Base-by-base conservation (phyloP, 257 asterid genomes). In the Jaltomata sinuosa region DNA sequence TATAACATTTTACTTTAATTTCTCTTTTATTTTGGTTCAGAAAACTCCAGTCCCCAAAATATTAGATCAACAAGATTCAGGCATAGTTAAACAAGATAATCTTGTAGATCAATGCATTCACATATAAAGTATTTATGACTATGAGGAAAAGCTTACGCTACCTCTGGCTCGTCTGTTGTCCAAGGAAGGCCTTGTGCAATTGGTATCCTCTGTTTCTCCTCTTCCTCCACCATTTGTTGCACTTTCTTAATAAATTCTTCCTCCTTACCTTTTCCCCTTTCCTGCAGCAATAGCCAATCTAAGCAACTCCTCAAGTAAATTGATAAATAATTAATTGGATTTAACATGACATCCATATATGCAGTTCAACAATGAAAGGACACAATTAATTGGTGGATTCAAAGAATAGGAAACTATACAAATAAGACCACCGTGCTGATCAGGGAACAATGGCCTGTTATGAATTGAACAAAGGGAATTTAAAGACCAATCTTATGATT, bases 151-250 rank as follows among this genome's bases (percentile, higher is more conserved):
- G 50, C 59, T n/a, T 76, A 81, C 50, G 47, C 80, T 90, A 97
- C 99, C 97, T 94, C 98, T 50, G 99, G 99, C 89, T 97, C 97
- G 64, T 94, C 99, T 29, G 98, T 95, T 74, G 98, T 97, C 97
- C 96, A 94, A 27, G 99, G 99, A 87, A 97, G 98, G 87, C 98
- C 99, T 86, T 93, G 99, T 38, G 99, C 99, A 74, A 95, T 31
- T 69, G 97, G 98, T 89, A 93, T 89, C 89, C 97, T 85, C 90
- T 79, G 86, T 87, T 89, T 97, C 90, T 95, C 97, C 87, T 95
- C 97, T 87, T 94, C 97, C 85, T 93, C 97, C 85, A 85, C 76
- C 93, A 87, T 91, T 68, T 94, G 90, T 83, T 92, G 94, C 74
- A 97, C 87, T 90, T 91, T 95, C 85, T 91, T 94, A 84, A 89